phyloP scores from a whole-genome alignment of 768 basidiomycete genomes.

The Boletus speciosus region DNA sequence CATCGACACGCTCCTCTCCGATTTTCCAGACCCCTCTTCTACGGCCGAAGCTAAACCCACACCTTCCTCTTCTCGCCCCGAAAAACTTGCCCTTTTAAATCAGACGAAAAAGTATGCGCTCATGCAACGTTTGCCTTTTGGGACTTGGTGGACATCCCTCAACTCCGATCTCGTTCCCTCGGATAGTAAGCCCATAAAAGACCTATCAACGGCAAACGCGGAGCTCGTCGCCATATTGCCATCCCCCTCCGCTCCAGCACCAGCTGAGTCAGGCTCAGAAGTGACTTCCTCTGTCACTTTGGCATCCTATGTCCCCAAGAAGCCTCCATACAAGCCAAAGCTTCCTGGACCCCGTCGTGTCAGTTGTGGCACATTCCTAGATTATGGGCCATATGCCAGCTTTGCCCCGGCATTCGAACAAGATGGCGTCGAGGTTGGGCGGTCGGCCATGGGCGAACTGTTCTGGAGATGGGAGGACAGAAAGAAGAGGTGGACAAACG shows the following conservation, averaged over 20 bases:
- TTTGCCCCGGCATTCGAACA: slow-evolving; percentile 82
- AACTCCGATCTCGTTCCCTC: slow-evolving; percentile 41
- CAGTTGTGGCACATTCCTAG: slow-evolving; percentile 65
- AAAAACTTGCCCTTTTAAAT: slow-evolving; percentile 27
- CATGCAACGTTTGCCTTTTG: slow-evolving; percentile 72
- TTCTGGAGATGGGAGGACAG: slow-evolving; percentile 50
- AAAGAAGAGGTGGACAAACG: slow-evolving; percentile 30
- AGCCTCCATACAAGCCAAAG: slow-evolving; percentile 39
- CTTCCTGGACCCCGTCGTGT: slow-evolving; percentile 52
- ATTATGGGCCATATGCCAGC: slow-evolving; percentile 71
- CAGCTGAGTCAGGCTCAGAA: slow-evolving; percentile 29
- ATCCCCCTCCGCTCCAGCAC: slow-evolving; percentile 40
- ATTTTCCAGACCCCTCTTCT: slow-evolving; percentile 17
- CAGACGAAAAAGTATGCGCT: slow-evolving; percentile 64
- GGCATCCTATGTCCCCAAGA: slow-evolving; percentile 51
- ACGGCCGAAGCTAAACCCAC: slow-evolving; percentile 26
- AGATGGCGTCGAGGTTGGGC: slow-evolving; percentile 69
- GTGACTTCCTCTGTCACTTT: slow-evolving; percentile 42
- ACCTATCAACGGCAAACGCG: slow-evolving; percentile 60
- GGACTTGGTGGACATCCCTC: slow-evolving; percentile 78
- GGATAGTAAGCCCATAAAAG: slow-evolving; percentile 42
- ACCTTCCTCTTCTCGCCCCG: slow-evolving; percentile 7
- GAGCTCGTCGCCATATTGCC: slow-evolving; percentile 76
- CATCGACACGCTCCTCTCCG: slow-evolving; percentile 41
- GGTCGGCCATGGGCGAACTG: slow-evolving; percentile 55